Evolutionary conservation across 805 yeast species (phyloP).

Genomic region (Monosporozyma aerobia): DNA sequence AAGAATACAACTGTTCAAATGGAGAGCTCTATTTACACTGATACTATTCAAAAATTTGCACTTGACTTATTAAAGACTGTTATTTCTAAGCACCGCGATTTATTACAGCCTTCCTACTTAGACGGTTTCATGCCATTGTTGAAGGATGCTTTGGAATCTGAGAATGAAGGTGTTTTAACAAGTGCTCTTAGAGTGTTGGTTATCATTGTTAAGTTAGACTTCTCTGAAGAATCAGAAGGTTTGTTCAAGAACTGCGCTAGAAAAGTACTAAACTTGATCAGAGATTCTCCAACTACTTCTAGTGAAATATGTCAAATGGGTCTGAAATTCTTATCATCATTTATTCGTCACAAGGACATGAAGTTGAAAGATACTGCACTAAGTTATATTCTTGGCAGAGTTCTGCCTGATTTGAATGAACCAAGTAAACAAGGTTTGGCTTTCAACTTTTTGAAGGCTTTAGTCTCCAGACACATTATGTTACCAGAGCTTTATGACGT

Average conservation of each 20-base stretch:
- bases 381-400: conserved; percentile 58
- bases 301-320: conserved; percentile 74
- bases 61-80: conserved; percentile 69
- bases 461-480: conserved; percentile 63
- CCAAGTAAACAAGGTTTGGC: conserved; percentile 85
- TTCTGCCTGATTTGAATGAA: conserved; percentile 83
- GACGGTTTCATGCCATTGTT: conserved; percentile 69
- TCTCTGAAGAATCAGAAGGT: conserved; percentile 38
- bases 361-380: conserved; percentile 61
- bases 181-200: conserved; percentile 58
- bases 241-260: conserved; percentile 54
- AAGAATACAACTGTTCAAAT: conserved; percentile 44
- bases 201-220: conserved; percentile 50
- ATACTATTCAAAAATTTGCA: conserved; percentile 63
- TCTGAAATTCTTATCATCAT: conserved; percentile 60
- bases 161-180: conserved; percentile 67
- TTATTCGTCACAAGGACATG: conserved; percentile 62
- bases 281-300: conserved; percentile 69
- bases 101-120: conserved; percentile 52
- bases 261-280: conserved; percentile 51
- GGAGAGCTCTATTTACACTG: conserved; percentile 48
- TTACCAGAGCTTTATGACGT: conserved; percentile 86
- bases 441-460: conserved; percentile 69
- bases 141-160: conserved; percentile 49
- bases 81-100: conserved; percentile 49